Conservation (phyloP, 495 filamentous ascomycete species). For the Tricharina praecox region DNA sequence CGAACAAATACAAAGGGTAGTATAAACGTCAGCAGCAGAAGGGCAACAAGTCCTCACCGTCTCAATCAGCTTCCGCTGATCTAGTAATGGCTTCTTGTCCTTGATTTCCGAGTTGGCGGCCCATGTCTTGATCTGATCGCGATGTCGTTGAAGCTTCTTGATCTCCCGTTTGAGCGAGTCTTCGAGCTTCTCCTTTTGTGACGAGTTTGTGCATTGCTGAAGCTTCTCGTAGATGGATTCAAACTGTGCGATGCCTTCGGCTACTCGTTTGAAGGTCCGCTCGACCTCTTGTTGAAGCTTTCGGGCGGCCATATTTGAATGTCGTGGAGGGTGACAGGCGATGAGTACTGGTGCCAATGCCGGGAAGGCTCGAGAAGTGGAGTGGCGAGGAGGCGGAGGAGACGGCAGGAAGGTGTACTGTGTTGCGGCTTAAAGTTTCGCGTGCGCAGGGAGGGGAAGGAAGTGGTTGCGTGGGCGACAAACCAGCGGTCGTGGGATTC, state of each 20-base stretch:
- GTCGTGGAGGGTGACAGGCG: background rate
- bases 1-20: constrained; percentile 7
- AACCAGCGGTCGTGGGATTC: no score
- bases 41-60: constrained; percentile 44
- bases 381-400: no score
- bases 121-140: constrained; percentile 99
- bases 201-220: constrained; percentile 67
- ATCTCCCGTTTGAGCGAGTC: constrained; percentile 96
- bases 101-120: constrained; percentile 94
- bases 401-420: no score
- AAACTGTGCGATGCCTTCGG: constrained; percentile 80
- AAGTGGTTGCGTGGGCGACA: no score
- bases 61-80: constrained; percentile 88
- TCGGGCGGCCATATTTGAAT: constrained; percentile 57
- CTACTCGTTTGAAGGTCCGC: constrained; percentile 94
- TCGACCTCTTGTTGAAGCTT: constrained; percentile 96
- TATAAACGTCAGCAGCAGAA: constrained; percentile 15
- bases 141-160: constrained; percentile 94
- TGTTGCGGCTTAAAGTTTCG: no score
- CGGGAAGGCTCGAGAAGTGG: no score
- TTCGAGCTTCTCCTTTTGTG: constrained; percentile 95
- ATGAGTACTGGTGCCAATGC: no score
- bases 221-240: constrained; percentile 94
- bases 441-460: no score
- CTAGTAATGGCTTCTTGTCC: constrained; percentile 85